phyloP scores from a whole-genome alignment of 1,284 basidiomycete genomes.

The Puccinia novopanici region DNA sequence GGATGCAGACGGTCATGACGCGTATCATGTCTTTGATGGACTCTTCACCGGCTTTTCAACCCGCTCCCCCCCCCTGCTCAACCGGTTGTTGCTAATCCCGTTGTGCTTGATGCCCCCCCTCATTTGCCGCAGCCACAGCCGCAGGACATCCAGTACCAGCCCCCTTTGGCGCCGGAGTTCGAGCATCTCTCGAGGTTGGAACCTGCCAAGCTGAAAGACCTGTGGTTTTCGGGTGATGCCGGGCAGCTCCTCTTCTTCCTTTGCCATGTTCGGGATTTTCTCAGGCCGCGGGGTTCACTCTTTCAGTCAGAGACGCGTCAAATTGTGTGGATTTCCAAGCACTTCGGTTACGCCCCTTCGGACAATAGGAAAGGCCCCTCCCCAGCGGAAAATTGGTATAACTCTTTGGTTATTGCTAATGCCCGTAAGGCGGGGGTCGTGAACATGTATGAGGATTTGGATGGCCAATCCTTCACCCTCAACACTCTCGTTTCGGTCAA shows the following conservation, averaged over 20 bases:
- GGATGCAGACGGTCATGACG: too few species aligned
- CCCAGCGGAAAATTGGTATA: neutral
- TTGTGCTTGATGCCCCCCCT: too few species aligned
- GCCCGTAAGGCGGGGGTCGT: neutral
- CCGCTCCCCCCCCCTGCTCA: too few species aligned
- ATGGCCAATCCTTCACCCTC: neutral
- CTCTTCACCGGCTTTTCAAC: too few species aligned
- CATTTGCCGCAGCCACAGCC: too few species aligned
- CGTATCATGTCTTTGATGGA: too few species aligned
- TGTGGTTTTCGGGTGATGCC: neutral
- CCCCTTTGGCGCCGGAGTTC: too few species aligned
- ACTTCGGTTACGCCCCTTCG: neutral
- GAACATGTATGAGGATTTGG: neutral
- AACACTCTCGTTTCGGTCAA: neutral
- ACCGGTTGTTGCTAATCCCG: too few species aligned
- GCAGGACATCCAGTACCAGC: too few species aligned
- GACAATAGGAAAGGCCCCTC: neutral
- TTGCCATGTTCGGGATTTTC: neutral
- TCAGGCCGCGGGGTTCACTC: neutral
- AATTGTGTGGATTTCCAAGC: neutral
- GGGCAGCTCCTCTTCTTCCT: neutral
- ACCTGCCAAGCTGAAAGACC: neutral
- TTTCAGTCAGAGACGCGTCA: neutral
- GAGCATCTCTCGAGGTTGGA: neutral
- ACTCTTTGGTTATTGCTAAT: neutral